Conservation (phyloP, 306 rosid genomes). For the Quercus alba region DNA sequence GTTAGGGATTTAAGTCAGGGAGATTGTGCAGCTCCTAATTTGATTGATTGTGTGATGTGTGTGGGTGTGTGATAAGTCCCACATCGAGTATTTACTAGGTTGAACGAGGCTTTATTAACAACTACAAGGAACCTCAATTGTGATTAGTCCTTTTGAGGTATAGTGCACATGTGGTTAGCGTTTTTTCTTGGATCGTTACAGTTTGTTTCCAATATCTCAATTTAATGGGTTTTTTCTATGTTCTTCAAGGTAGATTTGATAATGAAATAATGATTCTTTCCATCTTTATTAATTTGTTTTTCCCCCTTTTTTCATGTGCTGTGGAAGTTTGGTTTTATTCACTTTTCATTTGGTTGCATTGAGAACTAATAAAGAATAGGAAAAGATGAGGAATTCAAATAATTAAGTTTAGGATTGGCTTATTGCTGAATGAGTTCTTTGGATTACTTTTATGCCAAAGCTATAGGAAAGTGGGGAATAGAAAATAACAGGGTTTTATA, state of each 20-base stretch:
- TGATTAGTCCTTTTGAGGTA: too few species aligned
- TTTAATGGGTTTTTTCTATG: neutral
- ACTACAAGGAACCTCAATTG: too few species aligned
- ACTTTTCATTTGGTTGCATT: neutral
- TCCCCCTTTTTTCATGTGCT: neutral
- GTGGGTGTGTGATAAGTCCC: too few species aligned
- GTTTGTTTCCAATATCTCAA: neutral
- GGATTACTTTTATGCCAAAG: neutral
- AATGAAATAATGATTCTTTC: too few species aligned
- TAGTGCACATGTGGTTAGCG: too few species aligned
- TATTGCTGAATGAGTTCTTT: neutral
- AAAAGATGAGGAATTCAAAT: neutral
- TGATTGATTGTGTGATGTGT: too few species aligned
- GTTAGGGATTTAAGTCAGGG: too few species aligned
- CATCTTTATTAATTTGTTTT: too few species aligned
- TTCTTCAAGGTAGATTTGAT: neutral
- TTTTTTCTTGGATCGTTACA: too few species aligned
- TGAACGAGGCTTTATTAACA: too few species aligned
- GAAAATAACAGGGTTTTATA: neutral
- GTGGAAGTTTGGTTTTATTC: neutral
- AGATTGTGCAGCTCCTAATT: too few species aligned
- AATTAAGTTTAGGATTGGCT: neutral
- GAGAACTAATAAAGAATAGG: neutral
- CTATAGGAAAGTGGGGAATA: neutral
- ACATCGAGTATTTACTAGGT: too few species aligned